Base-by-base conservation (phyloP, 768 basidiomycete genomes). In the Lactarius trivialis region DNA sequence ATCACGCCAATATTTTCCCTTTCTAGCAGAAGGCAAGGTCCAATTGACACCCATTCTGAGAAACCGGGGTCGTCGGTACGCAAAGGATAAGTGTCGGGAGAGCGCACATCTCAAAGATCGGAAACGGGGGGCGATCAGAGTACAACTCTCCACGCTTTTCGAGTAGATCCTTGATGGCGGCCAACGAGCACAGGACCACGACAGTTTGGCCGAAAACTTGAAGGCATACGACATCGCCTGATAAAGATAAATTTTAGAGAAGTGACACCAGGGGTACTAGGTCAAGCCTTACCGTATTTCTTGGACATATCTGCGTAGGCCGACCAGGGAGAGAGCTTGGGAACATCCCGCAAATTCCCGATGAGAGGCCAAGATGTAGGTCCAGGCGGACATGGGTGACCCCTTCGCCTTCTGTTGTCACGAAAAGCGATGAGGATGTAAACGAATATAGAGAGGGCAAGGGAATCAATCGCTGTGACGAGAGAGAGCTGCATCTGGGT, bases 281-380 rank as follows among this genome's bases (percentile, higher is more conserved):
- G 28, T n/a, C 21, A n/a, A 1, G 30, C 24, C n/a, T 32, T 52
- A 60, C 58, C 58, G 49, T 60, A 52, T 33, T 17, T 24, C 58
- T 33, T 53, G 21, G n/a, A 26, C 58, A 50, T 52, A 8, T 60
- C 33, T 4, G 32, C 49, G 12, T 39, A 60, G 4, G 48, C 36
- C 0, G 21, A 21, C 58, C 58, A 60, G 21, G 58, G 32, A 11
- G 33, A 24, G 8, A 24, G 26, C 15, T 33, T 50, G 8, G 58
- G 58, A 24, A 60, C 30, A 24, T 60, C 49, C 12, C 52, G 11
- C 3, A 59, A n/a, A 36, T 59, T 68, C 6, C 58, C 58, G 3
- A 59, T 26, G 33, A 59, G 4, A 26, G 32, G 45, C 21, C 43
- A 43, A 28, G 41, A 7, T 19, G 17, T 26, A 17, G 56, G 56